Percentiles rank a stretch among this genome's conserved stretches.
These are phyloP conservation scores for Rosa multiflora DNA, from an alignment of 306 rosid species.

Conservation along the genomic window DNA sequence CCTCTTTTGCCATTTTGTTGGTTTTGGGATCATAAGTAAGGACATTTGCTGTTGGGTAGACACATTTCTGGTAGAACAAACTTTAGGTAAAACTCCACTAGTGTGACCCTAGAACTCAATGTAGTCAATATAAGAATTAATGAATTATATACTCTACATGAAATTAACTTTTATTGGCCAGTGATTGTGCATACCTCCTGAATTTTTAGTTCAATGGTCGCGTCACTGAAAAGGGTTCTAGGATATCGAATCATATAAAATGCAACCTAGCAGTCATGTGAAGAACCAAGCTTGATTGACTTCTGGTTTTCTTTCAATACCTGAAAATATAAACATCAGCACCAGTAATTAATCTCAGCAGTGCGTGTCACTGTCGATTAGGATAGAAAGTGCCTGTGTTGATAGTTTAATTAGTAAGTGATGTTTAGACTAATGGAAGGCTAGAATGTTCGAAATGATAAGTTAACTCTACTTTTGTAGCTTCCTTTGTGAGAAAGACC, in stretches of 20 bases:
- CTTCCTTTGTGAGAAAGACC: slow-evolving; percentile 1
- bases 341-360: not conserved
- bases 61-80: not conserved
- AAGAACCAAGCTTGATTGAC: not conserved
- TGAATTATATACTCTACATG: not conserved
- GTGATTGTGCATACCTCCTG: not conserved
- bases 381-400: not conserved
- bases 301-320: not conserved
- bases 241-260: not conserved
- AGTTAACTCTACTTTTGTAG: not conserved
- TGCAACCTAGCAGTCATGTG: not conserved
- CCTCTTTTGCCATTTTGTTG: not conserved
- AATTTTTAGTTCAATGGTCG: not conserved
- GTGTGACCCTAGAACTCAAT: not conserved
- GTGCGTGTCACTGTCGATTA: not conserved
- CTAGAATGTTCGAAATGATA: not conserved
- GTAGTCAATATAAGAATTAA: not conserved
- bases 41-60: not conserved
- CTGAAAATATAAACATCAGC: not conserved
- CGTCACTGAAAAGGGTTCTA: not conserved
- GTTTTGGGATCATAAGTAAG: not conserved
- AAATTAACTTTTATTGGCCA: slow-evolving; percentile 1
- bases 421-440: not conserved
- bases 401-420: no score
- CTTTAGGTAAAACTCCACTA: not conserved